These are phyloP conservation scores for Penicillium glabrum DNA, from an alignment of 2,329 filamentous ascomycete species.

Conservation along the genomic window DNA sequence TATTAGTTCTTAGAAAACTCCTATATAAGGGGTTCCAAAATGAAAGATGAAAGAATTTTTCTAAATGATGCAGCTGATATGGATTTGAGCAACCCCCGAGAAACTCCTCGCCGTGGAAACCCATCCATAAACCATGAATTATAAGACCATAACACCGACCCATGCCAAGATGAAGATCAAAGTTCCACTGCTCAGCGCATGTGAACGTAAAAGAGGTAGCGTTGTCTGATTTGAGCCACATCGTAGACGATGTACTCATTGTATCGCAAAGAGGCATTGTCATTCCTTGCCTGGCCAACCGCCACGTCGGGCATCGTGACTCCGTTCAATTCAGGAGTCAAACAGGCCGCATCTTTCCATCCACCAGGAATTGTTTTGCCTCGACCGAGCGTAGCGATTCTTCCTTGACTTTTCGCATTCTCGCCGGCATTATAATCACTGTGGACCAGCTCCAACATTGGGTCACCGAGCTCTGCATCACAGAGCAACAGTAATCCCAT, in stretches of 20 bases:
- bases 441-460: slow-evolving; percentile 63
- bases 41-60: not conserved
- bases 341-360: slow-evolving; percentile 74
- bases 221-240: slow-evolving; percentile 47
- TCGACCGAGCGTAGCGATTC: slow-evolving; percentile 69
- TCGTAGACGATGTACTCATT: slow-evolving; percentile 54
- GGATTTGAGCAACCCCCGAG: not conserved
- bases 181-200: slow-evolving; percentile 26
- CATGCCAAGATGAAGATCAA: not conserved
- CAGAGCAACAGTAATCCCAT: slow-evolving; percentile 77
- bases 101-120: not conserved
- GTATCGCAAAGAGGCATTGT: slow-evolving; percentile 24
- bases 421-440: slow-evolving; percentile 64
- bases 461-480: slow-evolving; percentile 77
- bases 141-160: not conserved
- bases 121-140: not conserved
- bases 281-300: not conserved
- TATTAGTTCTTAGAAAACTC: too few species aligned
- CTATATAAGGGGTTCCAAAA: too few species aligned
- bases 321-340: slow-evolving; percentile 66
- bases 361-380: slow-evolving; percentile 62
- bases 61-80: not conserved
- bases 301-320: slow-evolving; percentile 58
- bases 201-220: slow-evolving; percentile 46
- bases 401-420: slow-evolving; percentile 59